Base-by-base conservation (phyloP, 176 grass and related monocot genomes). In the Calamus simplicifolius region DNA sequence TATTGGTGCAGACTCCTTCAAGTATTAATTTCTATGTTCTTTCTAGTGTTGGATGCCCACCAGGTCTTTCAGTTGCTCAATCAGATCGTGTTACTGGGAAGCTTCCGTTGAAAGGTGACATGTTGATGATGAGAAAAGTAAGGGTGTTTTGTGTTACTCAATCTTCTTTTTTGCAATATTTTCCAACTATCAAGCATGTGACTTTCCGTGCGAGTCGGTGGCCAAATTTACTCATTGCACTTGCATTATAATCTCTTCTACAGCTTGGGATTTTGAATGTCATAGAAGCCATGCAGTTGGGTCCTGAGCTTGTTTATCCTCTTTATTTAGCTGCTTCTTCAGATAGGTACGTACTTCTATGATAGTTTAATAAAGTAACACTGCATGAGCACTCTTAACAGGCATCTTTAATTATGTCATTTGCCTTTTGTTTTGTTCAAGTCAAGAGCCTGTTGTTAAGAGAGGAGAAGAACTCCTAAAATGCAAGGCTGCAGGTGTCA, bases 241-340 rank as follows among this genome's bases (percentile, higher is more conserved):
- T 43, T 43, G 12, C n/a, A 27, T 16, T 67, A 8, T 48, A 35
- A 18, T 60, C 28, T 4, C 64, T 29, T 72, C 35, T 69, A 51
- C 86, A 95, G 91, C 80, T 87, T 79, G 91, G 91, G 59, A 85
- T 95, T 70, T 75, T 95, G 73, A 95, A 86, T 72, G 68, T 87
- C 64, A 63, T 95, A 64, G 83, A 95, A 79, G 69, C 74, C 65
- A 95, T 95, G 91, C 70, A 95, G 27, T 74, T 95, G 50, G 66
- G 68, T 74, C 68, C 86, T 64, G 91, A 87, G 71, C 63, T 75
- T 66, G 68, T 85, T 15, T 95, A 90, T 72, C 91, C 86, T 63
- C 71, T 95, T 81, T 95, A 81, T 79, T 71, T 95, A 74, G 75
- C 77, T 71, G 77, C 80, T 77, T 69, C 82, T 71, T 86, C 86